These are phyloP conservation scores for Volvox africanus DNA, from an alignment of 139 green algal species.

Conservation along the genomic window DNA sequence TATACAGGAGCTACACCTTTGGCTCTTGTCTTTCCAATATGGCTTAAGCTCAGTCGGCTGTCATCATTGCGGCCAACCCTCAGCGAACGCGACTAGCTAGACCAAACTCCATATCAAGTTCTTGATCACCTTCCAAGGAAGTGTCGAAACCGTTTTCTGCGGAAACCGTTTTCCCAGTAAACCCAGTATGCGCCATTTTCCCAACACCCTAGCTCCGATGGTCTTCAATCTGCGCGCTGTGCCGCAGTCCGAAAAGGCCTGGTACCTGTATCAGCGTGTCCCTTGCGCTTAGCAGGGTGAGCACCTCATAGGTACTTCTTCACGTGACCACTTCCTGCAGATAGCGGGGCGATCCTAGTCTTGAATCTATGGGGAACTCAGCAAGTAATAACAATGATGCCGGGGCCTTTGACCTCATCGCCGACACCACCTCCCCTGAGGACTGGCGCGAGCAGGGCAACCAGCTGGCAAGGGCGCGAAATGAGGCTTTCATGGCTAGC, in stretches of 20 bases:
- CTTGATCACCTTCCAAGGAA: no score
- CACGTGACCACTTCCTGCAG: not conserved
- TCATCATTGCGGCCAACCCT: no score
- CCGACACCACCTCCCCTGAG: not conserved
- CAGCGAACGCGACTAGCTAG: no score
- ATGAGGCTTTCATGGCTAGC: slow-evolving; percentile 4
- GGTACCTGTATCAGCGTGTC: not conserved
- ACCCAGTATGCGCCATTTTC: not conserved
- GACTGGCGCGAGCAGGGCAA: slow-evolving; percentile 17
- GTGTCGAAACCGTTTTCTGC: no score
- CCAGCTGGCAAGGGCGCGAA: not conserved
- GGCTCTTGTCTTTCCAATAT: no score
- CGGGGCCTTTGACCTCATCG: not conserved
- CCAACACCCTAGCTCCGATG: not conserved
- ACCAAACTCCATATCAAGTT: no score
- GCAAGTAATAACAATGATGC: not conserved
- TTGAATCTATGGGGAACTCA: not conserved
- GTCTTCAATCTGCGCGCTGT: not conserved
- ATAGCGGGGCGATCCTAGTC: no score
- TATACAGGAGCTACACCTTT: no score
- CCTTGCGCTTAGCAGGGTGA: not conserved
- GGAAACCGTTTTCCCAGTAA: no score
- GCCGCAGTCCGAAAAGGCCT: not conserved
- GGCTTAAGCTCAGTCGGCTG: no score
- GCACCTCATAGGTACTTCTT: not conserved